These are phyloP conservation scores for Fusarium sambucinum DNA, from an alignment of 2,329 filamentous ascomycete species.

Conservation along the genomic window DNA sequence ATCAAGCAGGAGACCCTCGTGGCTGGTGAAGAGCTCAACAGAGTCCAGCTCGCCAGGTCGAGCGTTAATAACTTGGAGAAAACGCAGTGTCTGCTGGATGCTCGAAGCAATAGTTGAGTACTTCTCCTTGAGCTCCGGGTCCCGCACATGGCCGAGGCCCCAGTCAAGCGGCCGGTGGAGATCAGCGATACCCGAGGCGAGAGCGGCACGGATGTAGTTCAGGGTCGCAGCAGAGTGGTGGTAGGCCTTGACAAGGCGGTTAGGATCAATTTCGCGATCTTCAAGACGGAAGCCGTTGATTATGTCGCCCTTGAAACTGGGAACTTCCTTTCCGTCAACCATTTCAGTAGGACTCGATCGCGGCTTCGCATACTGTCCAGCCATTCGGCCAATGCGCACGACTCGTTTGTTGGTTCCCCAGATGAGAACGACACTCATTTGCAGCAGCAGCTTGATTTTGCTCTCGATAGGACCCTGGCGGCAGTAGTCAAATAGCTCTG, in stretches of 20 bases:
- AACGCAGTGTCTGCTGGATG: constrained; percentile 90
- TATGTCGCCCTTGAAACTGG: constrained; percentile 94
- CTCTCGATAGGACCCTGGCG: constrained; percentile 88
- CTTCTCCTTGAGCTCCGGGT: constrained; percentile 84
- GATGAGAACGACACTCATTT: constrained; percentile 96
- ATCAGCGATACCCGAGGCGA: constrained; percentile 91
- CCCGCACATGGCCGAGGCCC: constrained; percentile 90
- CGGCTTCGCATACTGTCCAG: constrained; percentile 97
- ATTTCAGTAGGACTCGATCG: constrained; percentile 88
- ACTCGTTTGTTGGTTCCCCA: constrained; percentile 87
- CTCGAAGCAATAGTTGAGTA: constrained; percentile 87
- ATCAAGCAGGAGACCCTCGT: constrained; percentile 92
- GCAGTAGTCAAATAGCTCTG: constrained; percentile 97
- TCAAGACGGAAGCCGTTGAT: constrained; percentile 86
- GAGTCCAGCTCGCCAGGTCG: constrained; percentile 87
- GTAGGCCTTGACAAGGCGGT: constrained; percentile 88
- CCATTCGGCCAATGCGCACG: constrained; percentile 94
- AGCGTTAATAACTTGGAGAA: constrained; percentile 94
- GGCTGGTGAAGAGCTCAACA: constrained; percentile 94
- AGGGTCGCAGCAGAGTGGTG: constrained; percentile 95
- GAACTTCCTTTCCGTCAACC: constrained; percentile 82
- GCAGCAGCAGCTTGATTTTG: constrained; percentile 95
- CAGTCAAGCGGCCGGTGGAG: constrained; percentile 94
- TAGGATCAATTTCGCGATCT: constrained; percentile 84
- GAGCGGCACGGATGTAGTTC: constrained; percentile 88